These are phyloP conservation scores for Tubosaeta sp. DNA, from an alignment of 768 basidiomycete genomes.

Conservation along the genomic window DNA sequence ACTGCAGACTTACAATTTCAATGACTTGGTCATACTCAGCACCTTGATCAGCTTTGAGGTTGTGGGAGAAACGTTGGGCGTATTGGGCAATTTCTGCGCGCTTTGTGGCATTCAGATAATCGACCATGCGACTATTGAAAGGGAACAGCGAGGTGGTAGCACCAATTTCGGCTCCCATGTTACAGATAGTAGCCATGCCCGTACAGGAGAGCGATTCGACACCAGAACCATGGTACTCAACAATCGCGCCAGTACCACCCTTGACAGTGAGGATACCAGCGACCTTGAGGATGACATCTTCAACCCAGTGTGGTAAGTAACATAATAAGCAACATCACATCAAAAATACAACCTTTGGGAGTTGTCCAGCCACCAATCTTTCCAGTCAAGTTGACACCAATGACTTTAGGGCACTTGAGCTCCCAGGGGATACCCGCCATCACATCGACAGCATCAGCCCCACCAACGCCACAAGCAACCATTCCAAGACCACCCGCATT, in stretches of 20 bases:
- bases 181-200: conserved; percentile 99
- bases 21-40: conserved; percentile 94
- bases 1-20: conserved; percentile 64
- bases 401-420: conserved; percentile 98
- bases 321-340: background rate
- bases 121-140: conserved; percentile 91
- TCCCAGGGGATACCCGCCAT: conserved; percentile 99
- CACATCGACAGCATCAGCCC: conserved; percentile 98
- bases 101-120: conserved; percentile 94
- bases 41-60: conserved; percentile 81
- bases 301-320: conserved; percentile 8
- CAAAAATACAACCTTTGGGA: conserved; percentile 69
- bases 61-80: conserved; percentile 84
- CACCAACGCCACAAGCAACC: conserved; percentile 99
- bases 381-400: conserved; percentile 94
- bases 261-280: conserved; percentile 99
- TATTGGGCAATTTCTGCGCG: conserved; percentile 85
- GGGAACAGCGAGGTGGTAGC: conserved; percentile 99
- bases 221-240: conserved; percentile 95
- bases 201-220: conserved; percentile 96
- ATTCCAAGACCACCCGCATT: conserved; percentile 99
- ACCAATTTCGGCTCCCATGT: conserved; percentile 99
- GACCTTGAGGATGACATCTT: conserved; percentile 98
- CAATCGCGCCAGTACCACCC: conserved; percentile 98
- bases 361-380: conserved; percentile 97